Base-by-base conservation (phyloP, 192 early-diverging fungal genomes). In the Coemansia sp. region DNA sequence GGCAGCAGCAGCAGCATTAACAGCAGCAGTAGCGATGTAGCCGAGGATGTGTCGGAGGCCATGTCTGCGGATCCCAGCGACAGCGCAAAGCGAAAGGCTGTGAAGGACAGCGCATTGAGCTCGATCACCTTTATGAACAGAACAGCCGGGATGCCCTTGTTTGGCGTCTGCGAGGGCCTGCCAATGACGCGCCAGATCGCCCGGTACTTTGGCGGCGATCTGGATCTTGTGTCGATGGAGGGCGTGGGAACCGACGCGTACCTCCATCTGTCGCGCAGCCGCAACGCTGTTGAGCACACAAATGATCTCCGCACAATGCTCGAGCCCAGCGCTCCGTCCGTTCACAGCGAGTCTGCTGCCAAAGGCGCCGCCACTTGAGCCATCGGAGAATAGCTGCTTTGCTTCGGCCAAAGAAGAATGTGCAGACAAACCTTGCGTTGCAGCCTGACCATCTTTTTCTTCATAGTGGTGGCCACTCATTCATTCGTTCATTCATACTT, bases 141-240 rank as follows among this genome's bases (percentile, higher is more conserved):
- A 17, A 69, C 60, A 10, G 61, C 43, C 56, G 70, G 77, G 56
- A 71, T 68, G 69, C 72, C 83, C 17, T 59, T 79, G 67, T 77
- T 77, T 61, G 73, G 75, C 54, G 71, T 48, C 22, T 72, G 71
- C 55, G 68, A 74, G 20, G 71, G 76, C 8, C 71, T 90, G 62
- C 84, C 86, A 9, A 75, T 86, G 64, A 82, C 86, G 12, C 76
- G 87, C 10, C 67, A 86, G 63, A 83, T 87, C 45, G 87, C 87
- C 38, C 76, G 83, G 12, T 86, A 88, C 69, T 90, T 90, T 77
- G 89, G 88, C 32, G 89, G 89, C 22, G 89, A 89, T 41, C 61
- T 90, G 46, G 82, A 85, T 13, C 63, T 90, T 40, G 76, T 87
- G 2, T 88, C 87, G 5, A 90, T 90, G 89, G 88, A 90, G 64